Conservation (phyloP, 371 early-diverging fungal species). For the Rhizopus delemar region DNA sequence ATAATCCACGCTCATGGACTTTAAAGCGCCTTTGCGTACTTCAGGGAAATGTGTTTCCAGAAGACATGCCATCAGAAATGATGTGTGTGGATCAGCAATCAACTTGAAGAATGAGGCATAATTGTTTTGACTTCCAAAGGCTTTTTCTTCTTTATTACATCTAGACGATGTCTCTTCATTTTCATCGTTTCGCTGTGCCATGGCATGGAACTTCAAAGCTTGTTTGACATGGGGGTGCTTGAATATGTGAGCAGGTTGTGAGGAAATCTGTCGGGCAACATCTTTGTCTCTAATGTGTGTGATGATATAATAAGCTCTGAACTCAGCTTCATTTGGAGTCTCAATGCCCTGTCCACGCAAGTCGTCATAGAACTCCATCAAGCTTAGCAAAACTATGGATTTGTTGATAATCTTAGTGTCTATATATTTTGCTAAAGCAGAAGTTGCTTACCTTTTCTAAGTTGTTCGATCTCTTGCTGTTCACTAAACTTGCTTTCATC, state of each 20-base stretch:
- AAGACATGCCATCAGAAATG: constrained; percentile 78
- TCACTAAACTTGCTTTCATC: constrained; percentile 64
- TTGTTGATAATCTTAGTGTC: too few relatives aligned
- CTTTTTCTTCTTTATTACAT: constrained; percentile 47
- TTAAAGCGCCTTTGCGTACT: constrained; percentile 74
- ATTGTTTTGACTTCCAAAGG: constrained; percentile 65
- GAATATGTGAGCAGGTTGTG: constrained; percentile 57
- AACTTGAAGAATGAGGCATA: constrained; percentile 70
- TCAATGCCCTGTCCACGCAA: constrained; percentile 52
- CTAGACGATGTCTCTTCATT: constrained; percentile 41
- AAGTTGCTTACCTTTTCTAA: constrained; percentile 71
- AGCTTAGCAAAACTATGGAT: constrained; percentile 73
- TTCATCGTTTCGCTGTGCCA: constrained; percentile 62
- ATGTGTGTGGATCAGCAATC: constrained; percentile 55
- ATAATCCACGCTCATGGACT: constrained; percentile 72
- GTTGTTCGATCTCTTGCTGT: constrained; percentile 87
- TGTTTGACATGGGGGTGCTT: constrained; percentile 59
- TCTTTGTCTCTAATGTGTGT: constrained; percentile 73
- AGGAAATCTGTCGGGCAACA: constrained; percentile 62
- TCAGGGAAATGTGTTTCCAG: constrained; percentile 72
- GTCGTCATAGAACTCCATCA: constrained; percentile 86
- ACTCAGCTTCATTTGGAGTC: constrained; percentile 84
- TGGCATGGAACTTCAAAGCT: constrained; percentile 67
- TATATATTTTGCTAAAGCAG: too few relatives aligned
- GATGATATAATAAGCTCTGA: constrained; percentile 82